Base-by-base conservation (phyloP, 352 stramenopile genomes). In the Stephanocyclus meneghinianus region DNA sequence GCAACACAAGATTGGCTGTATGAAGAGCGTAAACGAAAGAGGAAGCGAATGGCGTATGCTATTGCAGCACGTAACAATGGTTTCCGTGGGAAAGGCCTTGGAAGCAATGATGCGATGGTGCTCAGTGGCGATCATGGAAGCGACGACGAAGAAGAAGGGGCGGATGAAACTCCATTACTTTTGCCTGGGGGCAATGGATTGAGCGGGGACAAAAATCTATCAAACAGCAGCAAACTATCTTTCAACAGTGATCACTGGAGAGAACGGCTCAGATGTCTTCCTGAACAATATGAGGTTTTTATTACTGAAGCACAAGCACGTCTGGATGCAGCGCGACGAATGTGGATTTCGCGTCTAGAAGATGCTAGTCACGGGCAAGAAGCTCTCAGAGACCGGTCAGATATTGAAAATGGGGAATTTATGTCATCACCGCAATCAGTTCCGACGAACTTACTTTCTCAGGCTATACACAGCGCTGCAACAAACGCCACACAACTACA, bases 271-370 rank as follows among this genome's bases (percentile, higher is more conserved):
- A 77, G 74, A 50, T 84, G 71, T 53, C 61, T 84, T 13, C 77
- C 77, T n/a, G 77, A 81, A 48, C 74, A 81, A 65, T 81, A 81
- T 66, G 74, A 74, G 56, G 77, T 67, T 53, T 84, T 84, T 55
- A 13, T 84, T 5, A 80, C 50, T 50, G 77, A 84, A 30, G 73
- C 77, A 16, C 77, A 84, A 70, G 45, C 59, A 16, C 59, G 77
- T 26, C 80, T 84, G 63, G 70, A 84, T 72, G 69, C 26, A 40
- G 77, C 71, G 37, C 69, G 68, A 18, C n/a, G 63, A 62, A 80
- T 80, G 71, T 84, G 77, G 77, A 66, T 63, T 26, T 57, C 78
- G 60, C 77, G 77, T 21, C 44, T 84, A 11, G 77, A 84, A 60
- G 69, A 75, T 48, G 72, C 76, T 48, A 84, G 55, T 35, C 69